These are phyloP conservation scores for Clonostachys rosea DNA, from an alignment of 2,329 filamentous ascomycete genomes.

Conservation along the genomic window DNA sequence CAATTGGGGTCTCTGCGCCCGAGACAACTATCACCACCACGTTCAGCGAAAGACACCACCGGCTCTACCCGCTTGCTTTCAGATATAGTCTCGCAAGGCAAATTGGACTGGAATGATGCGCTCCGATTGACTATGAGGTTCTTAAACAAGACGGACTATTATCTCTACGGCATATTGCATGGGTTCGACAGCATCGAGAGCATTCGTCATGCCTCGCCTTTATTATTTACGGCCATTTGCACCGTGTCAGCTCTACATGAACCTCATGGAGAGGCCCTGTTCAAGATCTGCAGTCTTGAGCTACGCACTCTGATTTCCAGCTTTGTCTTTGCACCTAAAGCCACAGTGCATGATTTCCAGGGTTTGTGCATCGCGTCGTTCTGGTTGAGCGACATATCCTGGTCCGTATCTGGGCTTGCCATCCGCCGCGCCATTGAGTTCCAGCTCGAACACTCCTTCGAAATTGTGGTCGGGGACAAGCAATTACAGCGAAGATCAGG, in stretches of 20 bases:
- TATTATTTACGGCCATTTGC: slow-evolving; percentile 50
- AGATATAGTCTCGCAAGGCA: too few species aligned
- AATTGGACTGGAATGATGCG: too few species aligned
- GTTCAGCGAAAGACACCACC: too few species aligned
- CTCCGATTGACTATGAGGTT: too few species aligned
- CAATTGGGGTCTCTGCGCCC: too few species aligned
- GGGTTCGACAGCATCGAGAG: slow-evolving; percentile 42
- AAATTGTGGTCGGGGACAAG: too few species aligned
- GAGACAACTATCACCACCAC: too few species aligned
- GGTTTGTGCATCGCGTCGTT: slow-evolving; percentile 53
- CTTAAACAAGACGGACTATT: slow-evolving; percentile 24
- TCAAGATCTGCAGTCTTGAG: slow-evolving; percentile 48
- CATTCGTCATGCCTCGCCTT: slow-evolving; percentile 47
- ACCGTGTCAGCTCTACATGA: slow-evolving; percentile 56
- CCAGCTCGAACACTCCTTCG: slow-evolving; percentile 7
- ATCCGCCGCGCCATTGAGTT: slow-evolving; percentile 43
- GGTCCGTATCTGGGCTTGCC: slow-evolving; percentile 54
- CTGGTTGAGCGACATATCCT: slow-evolving; percentile 58
- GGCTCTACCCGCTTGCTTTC: too few species aligned
- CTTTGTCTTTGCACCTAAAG: slow-evolving; percentile 40
- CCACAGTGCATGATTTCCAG: too few species aligned
- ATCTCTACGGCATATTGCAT: slow-evolving; percentile 39
- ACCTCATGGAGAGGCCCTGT: slow-evolving; percentile 36
- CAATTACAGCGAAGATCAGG: too few species aligned
- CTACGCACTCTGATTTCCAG: slow-evolving; percentile 52